Base-by-base conservation (phyloP, 208 protist species). In the Vickermania ingenoplastis region DNA sequence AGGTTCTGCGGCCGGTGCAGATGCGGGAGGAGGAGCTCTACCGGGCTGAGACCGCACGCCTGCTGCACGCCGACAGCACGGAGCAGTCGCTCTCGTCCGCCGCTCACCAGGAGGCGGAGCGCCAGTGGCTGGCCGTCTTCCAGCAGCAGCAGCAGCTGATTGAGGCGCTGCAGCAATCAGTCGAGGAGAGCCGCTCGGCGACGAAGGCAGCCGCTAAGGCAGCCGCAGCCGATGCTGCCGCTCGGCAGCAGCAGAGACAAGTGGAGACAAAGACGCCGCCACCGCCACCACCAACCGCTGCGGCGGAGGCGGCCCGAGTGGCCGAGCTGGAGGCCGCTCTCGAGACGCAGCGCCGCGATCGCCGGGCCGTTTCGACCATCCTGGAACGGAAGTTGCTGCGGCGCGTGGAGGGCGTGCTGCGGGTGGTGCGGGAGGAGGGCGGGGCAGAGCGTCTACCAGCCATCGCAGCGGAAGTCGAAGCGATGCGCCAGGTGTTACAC, bases 321-420 rank as follows among this genome's bases (percentile, higher is more conserved):
- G 36, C 36, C 7, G 36, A 7, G 36, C 36, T 45, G 36, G 54
- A 57, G 41, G 54, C 53, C 36, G 52, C 65, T 30, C 30, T 75
- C 3, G 41, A 59, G 3, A 63, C 71, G 23, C 83, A 92, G 17
- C 71, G 74, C 41, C 92, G 89, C 61, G 91, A 96, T 56, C 67
- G 80, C 1, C 67, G 66, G 4, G 91, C 91, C 2, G 67, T 96
- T 14, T 72, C 75, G 59, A 92, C 75, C 21, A 96, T 96, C n/a
- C 68, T 96, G 70, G 84, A 96, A 63, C 72, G 81, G 41, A 81
- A 84, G 27, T 86, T 95, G 56, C 83, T 85, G 49, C 52, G 59
- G 11, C 89, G 91, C 60, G 75, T 92, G 25, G 80, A 96, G 45
- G 54, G 59, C 17, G 71, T 76, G 3, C 28, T 75, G 14, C 41